phyloP scores from a whole-genome alignment of 768 basidiomycete species.

The Terana coerulea region DNA sequence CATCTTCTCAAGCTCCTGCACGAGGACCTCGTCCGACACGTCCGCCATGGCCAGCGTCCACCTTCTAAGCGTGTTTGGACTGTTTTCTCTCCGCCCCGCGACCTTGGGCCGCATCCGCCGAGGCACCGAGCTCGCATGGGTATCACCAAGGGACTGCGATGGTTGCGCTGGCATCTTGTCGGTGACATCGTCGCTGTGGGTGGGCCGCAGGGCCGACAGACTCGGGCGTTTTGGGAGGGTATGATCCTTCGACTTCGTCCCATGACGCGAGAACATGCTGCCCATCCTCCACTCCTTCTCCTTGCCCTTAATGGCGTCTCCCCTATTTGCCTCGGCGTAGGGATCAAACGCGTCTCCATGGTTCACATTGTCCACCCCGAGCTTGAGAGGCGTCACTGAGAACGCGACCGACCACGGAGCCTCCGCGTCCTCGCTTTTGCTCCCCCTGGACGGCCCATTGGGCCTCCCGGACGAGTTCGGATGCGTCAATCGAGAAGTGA shows the following conservation, averaged over 20 bases:
- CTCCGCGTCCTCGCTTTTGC: neutral
- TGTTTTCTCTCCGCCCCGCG: slow-evolving; percentile 6
- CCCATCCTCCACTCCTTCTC: slow-evolving; percentile 5
- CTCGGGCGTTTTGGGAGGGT: too few species aligned
- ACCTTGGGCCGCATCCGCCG: too few species aligned
- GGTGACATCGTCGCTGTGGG: neutral
- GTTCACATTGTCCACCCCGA: neutral
- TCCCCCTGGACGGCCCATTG: neutral
- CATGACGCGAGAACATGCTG: neutral
- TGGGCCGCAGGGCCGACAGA: too few species aligned
- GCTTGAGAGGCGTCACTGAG: neutral
- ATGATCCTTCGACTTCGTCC: too few species aligned
- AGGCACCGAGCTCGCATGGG: too few species aligned
- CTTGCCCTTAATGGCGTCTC: neutral
- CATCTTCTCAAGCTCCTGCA: slow-evolving; percentile 27
- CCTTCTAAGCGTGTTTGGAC: slow-evolving; percentile 22
- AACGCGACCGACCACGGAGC: neutral
- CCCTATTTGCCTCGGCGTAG: slow-evolving; percentile 1
- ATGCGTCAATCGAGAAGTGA: slow-evolving; percentile 9
- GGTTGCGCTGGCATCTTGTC: neutral
- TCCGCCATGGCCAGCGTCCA: slow-evolving; percentile 32
- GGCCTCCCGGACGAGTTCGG: neutral
- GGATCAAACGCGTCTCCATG: slow-evolving; percentile 3
- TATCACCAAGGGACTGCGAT: too few species aligned
- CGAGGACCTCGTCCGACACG: slow-evolving; percentile 29